A percentile compares a stretch with the other conserved stretches of the same genome.
phyloP scores from a whole-genome alignment of 2,329 filamentous ascomycete genomes.

The Talaromyces marneffei region DNA sequence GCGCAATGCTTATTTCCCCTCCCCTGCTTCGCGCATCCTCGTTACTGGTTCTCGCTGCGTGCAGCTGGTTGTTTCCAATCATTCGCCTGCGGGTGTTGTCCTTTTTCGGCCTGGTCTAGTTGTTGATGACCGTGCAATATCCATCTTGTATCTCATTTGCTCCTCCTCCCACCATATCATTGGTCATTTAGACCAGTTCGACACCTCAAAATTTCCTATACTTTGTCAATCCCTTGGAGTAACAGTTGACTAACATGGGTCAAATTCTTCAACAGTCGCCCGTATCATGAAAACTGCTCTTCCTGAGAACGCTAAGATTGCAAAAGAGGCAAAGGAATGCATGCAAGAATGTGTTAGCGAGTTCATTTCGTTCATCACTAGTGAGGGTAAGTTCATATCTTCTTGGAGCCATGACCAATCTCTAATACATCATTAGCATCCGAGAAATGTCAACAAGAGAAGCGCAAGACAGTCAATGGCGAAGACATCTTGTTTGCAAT shows the following conservation, averaged over 20 bases:
- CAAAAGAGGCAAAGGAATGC: slow-evolving; percentile 98
- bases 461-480: slow-evolving; percentile 97
- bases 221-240: neutral
- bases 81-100: neutral
- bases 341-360: slow-evolving; percentile 99
- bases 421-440: slow-evolving; percentile 58
- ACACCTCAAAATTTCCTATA: neutral
- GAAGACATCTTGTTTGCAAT: slow-evolving; percentile 98
- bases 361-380: slow-evolving; percentile 99
- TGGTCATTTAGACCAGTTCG: slow-evolving; percentile 6
- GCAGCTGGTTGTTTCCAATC: slow-evolving; percentile 14
- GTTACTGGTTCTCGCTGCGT: slow-evolving; percentile 17
- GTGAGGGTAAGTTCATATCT: slow-evolving; percentile 67
- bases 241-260: neutral
- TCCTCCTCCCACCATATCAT: neutral
- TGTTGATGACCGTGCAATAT: neutral
- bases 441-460: slow-evolving; percentile 98
- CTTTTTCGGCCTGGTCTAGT: neutral
- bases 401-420: neutral
- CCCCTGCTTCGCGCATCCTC: neutral
- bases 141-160: slow-evolving; percentile 5
- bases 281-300: slow-evolving; percentile 98
- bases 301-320: slow-evolving; percentile 97
- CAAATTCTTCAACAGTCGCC: slow-evolving; percentile 66
- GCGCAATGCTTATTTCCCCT: slow-evolving; percentile 51